phyloP scores from a whole-genome alignment of 2,329 filamentous ascomycete species.

The Talaromyces sp. region DNA sequence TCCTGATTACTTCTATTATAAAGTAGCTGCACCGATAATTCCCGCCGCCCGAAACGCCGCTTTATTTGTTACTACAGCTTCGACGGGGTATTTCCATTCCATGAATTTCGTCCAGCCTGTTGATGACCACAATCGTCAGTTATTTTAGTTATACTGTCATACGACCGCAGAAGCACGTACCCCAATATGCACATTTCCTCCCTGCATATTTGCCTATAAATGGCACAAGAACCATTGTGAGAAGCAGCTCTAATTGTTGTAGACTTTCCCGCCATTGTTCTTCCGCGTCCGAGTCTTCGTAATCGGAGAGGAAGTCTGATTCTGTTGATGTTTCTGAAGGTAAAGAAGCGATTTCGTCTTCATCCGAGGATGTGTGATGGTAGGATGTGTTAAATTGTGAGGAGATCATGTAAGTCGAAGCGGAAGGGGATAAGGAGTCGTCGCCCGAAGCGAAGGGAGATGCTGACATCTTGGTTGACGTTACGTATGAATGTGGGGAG shows the following conservation, averaged over 20 bases:
- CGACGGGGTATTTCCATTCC: constrained; percentile 87
- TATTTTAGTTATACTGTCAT: not conserved
- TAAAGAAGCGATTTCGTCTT: constrained; percentile 44
- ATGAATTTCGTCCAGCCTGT: constrained; percentile 89
- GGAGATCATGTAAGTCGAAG: constrained; percentile 40
- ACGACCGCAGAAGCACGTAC: constrained; percentile 49
- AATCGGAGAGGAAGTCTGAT: constrained; percentile 41
- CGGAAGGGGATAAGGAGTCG: constrained; percentile 31
- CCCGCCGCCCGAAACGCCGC: constrained; percentile 62
- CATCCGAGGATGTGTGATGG: constrained; percentile 27
- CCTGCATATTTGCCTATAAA: constrained; percentile 94
- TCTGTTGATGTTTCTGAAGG: constrained; percentile 39
- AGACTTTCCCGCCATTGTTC: constrained; percentile 91
- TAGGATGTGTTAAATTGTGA: constrained; percentile 26
- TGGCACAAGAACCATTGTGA: constrained; percentile 92
- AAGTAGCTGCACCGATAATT: constrained; percentile 53
- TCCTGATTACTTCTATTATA: not conserved
- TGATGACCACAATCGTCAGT: constrained; percentile 16
- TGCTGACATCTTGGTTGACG: constrained; percentile 20
- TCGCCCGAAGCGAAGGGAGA: constrained; percentile 29
- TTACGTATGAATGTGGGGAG: not conserved
- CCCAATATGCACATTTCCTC: constrained; percentile 92
- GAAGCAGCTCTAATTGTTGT: constrained; percentile 85
- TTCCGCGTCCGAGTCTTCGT: constrained; percentile 74
- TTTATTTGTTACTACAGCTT: constrained; percentile 62